Conservation (phyloP, 2,329 filamentous ascomycete species). For the Colletotrichum sp. region DNA sequence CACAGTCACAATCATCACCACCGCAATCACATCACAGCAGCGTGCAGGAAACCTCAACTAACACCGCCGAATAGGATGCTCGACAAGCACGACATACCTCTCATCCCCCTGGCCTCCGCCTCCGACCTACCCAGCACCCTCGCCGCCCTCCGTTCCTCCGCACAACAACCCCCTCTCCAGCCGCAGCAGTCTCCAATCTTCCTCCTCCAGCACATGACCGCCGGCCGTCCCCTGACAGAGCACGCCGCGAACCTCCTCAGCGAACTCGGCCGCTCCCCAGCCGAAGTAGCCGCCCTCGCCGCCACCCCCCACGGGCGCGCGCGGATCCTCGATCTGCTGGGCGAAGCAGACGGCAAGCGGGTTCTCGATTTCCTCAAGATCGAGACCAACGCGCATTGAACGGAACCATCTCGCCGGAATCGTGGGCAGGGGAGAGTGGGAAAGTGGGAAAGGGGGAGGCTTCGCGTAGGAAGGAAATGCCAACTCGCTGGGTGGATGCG, state of each 20-base stretch:
- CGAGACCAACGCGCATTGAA: conserved; percentile 8
- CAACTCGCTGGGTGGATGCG: not conserved
- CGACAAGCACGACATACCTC: conserved; percentile 36
- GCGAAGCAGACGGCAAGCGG: conserved; percentile 30
- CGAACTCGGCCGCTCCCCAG: conserved; percentile 30
- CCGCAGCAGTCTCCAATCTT: not conserved
- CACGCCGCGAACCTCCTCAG: conserved; percentile 31
- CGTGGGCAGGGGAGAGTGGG: not conserved
- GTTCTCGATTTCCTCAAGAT: conserved; percentile 33
- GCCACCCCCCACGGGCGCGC: conserved; percentile 21
- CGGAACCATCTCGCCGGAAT: not conserved
- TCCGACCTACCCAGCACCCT: conserved; percentile 41
- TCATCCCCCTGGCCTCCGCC: conserved; percentile 46
- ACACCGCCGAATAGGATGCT: conserved; percentile 33
- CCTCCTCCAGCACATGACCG: conserved; percentile 23
- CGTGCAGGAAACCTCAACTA: not conserved
- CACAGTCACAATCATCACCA: not conserved
- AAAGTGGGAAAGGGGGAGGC: not conserved
- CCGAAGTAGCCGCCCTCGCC: conserved; percentile 29
- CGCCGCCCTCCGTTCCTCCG: conserved; percentile 35
- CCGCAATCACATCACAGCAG: not conserved
- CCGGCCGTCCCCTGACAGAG: conserved; percentile 25
- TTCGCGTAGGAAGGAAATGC: not conserved
- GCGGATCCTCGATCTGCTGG: conserved; percentile 31
- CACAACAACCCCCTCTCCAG: not conserved